Evolutionary conservation across 805 yeast genomes (phyloP).

Genomic region (Scheffersomyces coipomensis): DNA sequence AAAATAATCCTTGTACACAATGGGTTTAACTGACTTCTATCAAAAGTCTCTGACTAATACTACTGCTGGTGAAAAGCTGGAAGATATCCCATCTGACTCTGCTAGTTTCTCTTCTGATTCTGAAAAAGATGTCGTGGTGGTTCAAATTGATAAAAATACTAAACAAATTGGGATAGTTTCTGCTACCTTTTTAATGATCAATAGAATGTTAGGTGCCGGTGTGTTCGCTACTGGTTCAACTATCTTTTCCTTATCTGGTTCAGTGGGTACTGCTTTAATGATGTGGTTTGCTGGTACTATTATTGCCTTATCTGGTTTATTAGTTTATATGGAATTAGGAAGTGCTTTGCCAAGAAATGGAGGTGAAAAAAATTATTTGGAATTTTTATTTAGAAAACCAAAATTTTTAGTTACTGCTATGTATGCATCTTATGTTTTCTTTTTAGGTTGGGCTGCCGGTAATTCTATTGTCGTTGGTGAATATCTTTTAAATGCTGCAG

Average conservation of each 20-base stretch:
- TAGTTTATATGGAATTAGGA: conserved; percentile 80
- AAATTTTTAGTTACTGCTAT: conserved; percentile 60
- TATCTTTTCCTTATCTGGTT: conserved; percentile 57
- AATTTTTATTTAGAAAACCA: conserved; percentile 67
- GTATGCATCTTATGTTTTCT: conserved; percentile 67
- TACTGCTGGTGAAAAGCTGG: conserved; percentile 2
- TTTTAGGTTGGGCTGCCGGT: conserved; percentile 85
- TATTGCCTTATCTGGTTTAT: conserved; percentile 55
- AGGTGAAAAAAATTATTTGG: conserved; percentile 82
- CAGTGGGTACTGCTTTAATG: conserved; percentile 69
- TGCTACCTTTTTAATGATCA: conserved; percentile 52
- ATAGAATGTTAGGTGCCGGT: conserved; percentile 75
- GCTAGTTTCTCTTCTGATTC: conserved; percentile 7
- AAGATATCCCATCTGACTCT: conserved; percentile 1
- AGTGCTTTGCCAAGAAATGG: conserved; percentile 76
- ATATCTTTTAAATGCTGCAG: conserved; percentile 74
- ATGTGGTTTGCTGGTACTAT: conserved; percentile 75
- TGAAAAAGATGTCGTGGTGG: conserved; percentile 25
- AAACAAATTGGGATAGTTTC: conserved; percentile 46
- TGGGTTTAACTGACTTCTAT: not conserved
- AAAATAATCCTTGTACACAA: not conserved
- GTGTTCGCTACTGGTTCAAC: conserved; percentile 68
- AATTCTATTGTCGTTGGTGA: conserved; percentile 80
- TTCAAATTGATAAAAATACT: conserved; percentile 41
- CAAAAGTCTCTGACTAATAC: not conserved